phyloP scores from a whole-genome alignment of 305 asterid genomes.

The Solanum hybrid region DNA sequence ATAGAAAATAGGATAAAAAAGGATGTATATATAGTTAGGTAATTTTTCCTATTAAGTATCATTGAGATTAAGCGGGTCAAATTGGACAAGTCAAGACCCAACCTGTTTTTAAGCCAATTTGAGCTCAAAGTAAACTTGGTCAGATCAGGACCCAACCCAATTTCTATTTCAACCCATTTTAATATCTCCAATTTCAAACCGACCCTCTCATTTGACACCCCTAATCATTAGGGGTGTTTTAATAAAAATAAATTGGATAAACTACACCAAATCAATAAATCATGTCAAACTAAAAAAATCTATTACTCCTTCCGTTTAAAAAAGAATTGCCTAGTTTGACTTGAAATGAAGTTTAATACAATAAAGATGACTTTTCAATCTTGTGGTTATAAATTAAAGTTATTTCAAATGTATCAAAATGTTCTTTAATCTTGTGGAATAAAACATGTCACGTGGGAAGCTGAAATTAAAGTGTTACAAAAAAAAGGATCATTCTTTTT shows the following conservation, averaged over 20 bases:
- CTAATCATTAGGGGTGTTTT: background rate
- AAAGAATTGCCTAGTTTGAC: background rate
- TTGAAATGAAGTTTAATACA: too few relatives aligned
- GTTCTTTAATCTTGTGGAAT: background rate
- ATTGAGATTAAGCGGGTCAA: background rate
- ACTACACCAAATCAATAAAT: too few relatives aligned
- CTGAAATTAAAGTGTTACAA: background rate
- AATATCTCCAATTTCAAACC: background rate
- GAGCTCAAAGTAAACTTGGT: background rate
- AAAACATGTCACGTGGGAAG: background rate
- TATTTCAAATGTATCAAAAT: background rate
- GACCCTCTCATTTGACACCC: background rate
- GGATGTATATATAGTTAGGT: background rate
- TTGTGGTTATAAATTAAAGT: background rate
- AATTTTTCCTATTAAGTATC: background rate
- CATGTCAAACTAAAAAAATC: background rate
- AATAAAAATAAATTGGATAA: background rate
- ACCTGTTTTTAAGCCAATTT: background rate
- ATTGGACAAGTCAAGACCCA: background rate
- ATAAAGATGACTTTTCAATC: background rate
- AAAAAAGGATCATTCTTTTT: background rate
- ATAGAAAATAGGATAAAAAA: too few relatives aligned
- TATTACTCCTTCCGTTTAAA: background rate
- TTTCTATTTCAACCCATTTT: background rate
- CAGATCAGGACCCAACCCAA: background rate